Percentiles rank a stretch among this genome's conserved stretches.
These are phyloP conservation scores for Aspergillus olivimuriae DNA, from an alignment of 495 filamentous ascomycete species.

Conservation along the genomic window DNA sequence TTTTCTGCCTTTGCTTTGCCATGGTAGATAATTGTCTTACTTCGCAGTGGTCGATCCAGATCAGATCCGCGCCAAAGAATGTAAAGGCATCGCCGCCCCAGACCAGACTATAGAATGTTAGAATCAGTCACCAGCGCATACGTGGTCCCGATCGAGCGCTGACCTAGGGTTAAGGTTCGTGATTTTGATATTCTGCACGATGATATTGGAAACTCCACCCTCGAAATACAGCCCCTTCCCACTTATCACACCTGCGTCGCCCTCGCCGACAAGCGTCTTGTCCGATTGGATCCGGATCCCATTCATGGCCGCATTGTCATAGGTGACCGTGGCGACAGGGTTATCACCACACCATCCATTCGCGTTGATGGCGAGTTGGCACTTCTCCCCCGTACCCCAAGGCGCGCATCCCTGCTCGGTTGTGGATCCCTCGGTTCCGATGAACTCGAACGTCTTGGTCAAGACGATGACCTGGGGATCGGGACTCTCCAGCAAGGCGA, in stretches of 20 bases:
- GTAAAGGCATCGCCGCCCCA: constrained; percentile 22
- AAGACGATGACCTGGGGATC: constrained; percentile 26
- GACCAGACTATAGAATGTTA: constrained; percentile 2
- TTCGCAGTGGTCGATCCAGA: constrained; percentile 24
- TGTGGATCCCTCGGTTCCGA: constrained; percentile 29
- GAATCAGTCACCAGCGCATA: not conserved
- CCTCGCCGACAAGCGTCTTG: constrained; percentile 21
- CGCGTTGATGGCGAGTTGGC: constrained; percentile 45
- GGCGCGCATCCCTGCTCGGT: constrained; percentile 34
- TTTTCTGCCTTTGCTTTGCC: not conserved
- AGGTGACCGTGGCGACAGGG: constrained; percentile 3
- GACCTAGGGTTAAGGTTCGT: constrained; percentile 24
- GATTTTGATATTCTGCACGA: constrained; percentile 29
- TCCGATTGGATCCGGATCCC: constrained; percentile 18
- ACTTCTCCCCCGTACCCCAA: constrained; percentile 31
- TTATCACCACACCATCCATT: constrained; percentile 38
- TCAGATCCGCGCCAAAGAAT: constrained; percentile 9
- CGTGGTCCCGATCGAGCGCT: constrained; percentile 1
- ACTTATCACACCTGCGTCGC: constrained; percentile 19
- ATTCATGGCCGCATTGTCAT: constrained; percentile 16
- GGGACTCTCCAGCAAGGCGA: constrained; percentile 23
- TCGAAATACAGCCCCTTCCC: constrained; percentile 23
- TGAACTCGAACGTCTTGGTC: constrained; percentile 32
- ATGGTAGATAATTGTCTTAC: constrained; percentile 2
- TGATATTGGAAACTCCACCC: constrained; percentile 20